Evolutionary conservation across 2,329 filamentous ascomycete genomes (phyloP).

Genomic region (Talaromyces piceae): DNA sequence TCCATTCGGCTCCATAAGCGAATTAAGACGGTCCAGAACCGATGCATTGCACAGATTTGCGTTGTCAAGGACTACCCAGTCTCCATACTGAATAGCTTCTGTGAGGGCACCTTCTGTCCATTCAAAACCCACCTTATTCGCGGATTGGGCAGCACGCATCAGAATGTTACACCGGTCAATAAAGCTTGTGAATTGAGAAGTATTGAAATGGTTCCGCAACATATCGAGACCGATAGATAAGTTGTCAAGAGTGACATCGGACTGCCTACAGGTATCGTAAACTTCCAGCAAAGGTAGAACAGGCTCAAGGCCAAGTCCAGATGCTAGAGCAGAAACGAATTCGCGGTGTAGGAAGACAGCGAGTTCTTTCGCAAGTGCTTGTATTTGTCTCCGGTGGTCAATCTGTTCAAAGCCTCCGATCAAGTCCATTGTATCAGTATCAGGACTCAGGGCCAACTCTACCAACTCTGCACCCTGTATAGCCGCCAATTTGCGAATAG

Average conservation of each 20-base stretch:
- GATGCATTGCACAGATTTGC: slow-evolving; percentile 95
- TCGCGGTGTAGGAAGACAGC: slow-evolving; percentile 44
- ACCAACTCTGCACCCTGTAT: slow-evolving; percentile 67
- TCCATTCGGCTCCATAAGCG: slow-evolving; percentile 83
- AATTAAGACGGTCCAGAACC: slow-evolving; percentile 89
- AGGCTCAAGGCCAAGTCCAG: slow-evolving; percentile 16
- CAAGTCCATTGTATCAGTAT: slow-evolving; percentile 94
- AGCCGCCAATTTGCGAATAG: slow-evolving; percentile 74
- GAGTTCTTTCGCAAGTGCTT: slow-evolving; percentile 51
- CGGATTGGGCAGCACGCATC: slow-evolving; percentile 46
- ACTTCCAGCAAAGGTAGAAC: slow-evolving; percentile 23
- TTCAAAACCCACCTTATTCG: slow-evolving; percentile 76
- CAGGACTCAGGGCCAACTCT: slow-evolving; percentile 83
- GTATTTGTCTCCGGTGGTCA: slow-evolving; percentile 67
- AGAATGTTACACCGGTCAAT: slow-evolving; percentile 45
- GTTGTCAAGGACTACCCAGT: slow-evolving; percentile 94
- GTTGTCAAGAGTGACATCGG: slow-evolving; percentile 22
- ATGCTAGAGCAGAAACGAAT: slow-evolving; percentile 24
- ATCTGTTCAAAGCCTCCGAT: slow-evolving; percentile 95
- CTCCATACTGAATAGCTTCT: slow-evolving; percentile 73
- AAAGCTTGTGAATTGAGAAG: slow-evolving; percentile 42
- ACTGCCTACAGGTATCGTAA: slow-evolving; percentile 24
- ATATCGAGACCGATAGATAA: slow-evolving; percentile 24
- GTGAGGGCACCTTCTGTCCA: slow-evolving; percentile 94
- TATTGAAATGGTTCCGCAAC: slow-evolving; percentile 36